Evolutionary conservation across 495 filamentous ascomycete genomes (phyloP).

Genomic region (Filosporella fistucella): DNA sequence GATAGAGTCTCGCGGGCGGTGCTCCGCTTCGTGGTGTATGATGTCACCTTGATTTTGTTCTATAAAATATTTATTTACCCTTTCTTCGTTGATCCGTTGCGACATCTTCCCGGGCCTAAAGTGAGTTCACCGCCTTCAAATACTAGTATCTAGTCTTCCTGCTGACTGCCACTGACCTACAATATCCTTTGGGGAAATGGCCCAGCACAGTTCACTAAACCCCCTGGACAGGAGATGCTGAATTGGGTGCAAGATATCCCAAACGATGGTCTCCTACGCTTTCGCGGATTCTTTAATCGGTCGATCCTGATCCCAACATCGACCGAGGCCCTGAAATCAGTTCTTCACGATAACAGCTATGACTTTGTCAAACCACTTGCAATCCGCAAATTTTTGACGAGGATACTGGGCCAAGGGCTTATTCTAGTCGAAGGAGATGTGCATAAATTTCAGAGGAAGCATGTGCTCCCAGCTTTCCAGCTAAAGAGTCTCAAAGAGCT

Average conservation of each 20-base stretch:
- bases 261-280: slow-evolving; percentile 30
- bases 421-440: slow-evolving; percentile 23
- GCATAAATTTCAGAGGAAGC: slow-evolving; percentile 36
- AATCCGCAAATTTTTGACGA: slow-evolving; percentile 13
- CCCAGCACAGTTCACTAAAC: too few relatives aligned
- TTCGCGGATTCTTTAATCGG: slow-evolving; percentile 19
- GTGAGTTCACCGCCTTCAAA: too few relatives aligned
- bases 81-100: too few relatives aligned
- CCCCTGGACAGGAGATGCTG: too few relatives aligned
- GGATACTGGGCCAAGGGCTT: slow-evolving; percentile 23
- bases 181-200: too few relatives aligned
- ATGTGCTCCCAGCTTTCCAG: slow-evolving; percentile 39
- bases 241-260: slow-evolving; percentile 21
- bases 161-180: too few relatives aligned
- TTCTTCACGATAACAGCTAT: slow-evolving; percentile 21
- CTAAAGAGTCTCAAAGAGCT: slow-evolving; percentile 38
- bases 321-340: slow-evolving; percentile 19
- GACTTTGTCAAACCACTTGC: slow-evolving; percentile 26
- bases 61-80: too few relatives aligned
- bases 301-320: slow-evolving; percentile 21
- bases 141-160: too few relatives aligned
- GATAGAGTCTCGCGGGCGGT: too few relatives aligned
- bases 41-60: too few relatives aligned
- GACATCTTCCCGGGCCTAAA: too few relatives aligned
- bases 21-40: too few relatives aligned